Base-by-base conservation (phyloP, 345 rosid species). In the Alliaria petiolata region DNA sequence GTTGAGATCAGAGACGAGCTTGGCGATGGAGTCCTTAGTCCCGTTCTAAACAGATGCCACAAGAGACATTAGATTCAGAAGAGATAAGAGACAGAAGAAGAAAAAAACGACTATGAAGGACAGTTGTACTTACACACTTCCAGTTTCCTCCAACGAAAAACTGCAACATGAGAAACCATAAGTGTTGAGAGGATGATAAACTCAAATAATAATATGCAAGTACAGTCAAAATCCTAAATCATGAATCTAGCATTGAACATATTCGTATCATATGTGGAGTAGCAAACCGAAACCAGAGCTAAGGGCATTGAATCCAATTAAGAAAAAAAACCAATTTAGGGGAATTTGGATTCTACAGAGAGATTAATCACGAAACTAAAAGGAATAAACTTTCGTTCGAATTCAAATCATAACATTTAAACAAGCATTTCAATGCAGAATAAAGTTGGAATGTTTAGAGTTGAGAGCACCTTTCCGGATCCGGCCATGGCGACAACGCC, bases 61-160 rank as follows among this genome's bases (percentile, higher is more conserved):
- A 47, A 22, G 16, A 49, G 60, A 76, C 35, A 5, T 51, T 34
- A 52, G 63, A 43, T 43, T 44, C 22, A 67, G 33, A 33, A 43
- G 20, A 53, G 35, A 69, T 33, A 15, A 22, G 1, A 11, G 4
- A 71, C 4, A 65, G 28, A 42, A 52, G 40, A 22, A 1, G 3
- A 26, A 17, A 35, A 42, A 25, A 33, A 0, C 5, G 25, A 54
- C 1, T 19, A 49, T 12, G 55, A 67, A 11, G 30, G 47, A 26
- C 8, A 36, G 3, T 14, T 40, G 51, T 52, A 76, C 99, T 86
- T 88, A 95, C 99, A 81, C 99, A 95, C 63, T 95, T 95, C 99
- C 99, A 95, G 83, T 95, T 95, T 54, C 99, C 99, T 44, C 99
- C 99, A 68, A 95, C 98, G 79, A 95, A 95, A 78, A 95, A 95